Evolutionary conservation across 345 rosid genomes (phyloP), one percentile per base, ranked within the genome.

Genomic region (Carallia brachiata): DNA sequence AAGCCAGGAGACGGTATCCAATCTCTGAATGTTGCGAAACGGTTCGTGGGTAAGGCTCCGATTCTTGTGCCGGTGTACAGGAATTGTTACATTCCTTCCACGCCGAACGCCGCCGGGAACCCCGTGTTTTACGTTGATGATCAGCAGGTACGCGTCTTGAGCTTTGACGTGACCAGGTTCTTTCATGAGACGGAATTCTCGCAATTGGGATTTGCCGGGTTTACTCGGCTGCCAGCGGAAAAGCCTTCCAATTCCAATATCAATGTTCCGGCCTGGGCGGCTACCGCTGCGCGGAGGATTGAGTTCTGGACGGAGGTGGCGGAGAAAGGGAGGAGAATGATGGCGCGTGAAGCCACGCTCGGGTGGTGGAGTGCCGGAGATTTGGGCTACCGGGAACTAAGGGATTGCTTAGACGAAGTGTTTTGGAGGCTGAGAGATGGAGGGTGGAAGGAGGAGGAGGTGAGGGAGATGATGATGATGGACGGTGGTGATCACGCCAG

Each of bases 371-470:
- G 64, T 56, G 70, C 56, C 44, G 72, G 32, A 61, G n/a, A 30
- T 2, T 31, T 7, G 67, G 52, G 58, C 3, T 13, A 18, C 57
- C 17, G 48, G 50, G 67, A 65, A 23, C 64, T 92, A 15, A 81
- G 73, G 53, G 63, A 50, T 18, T 84, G 89, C 74, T 59, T 93
- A 86, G 93, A 90, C 32, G 96, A 89, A 10, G 86, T 73, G 70
- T 84, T 77, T 68, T 80, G 95, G 89, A 83, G 73, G 79, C 76
- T 93, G 81, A 85, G 82, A 55, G 87, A 79, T 18, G 98, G 88
- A 36, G 98, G 98, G 55, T 93, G 98, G 98, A 73, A 65, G 28
- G 92, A 89, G 62, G 91, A 86, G 16, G 98, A 93, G 62, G 91
- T 93, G 16, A 79, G 82, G 19, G 92, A 93, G 60, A 88, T 90